Evolutionary conservation across 2,329 filamentous ascomycete species (phyloP).

Genomic region (Aspergillus sclerotialis): DNA sequence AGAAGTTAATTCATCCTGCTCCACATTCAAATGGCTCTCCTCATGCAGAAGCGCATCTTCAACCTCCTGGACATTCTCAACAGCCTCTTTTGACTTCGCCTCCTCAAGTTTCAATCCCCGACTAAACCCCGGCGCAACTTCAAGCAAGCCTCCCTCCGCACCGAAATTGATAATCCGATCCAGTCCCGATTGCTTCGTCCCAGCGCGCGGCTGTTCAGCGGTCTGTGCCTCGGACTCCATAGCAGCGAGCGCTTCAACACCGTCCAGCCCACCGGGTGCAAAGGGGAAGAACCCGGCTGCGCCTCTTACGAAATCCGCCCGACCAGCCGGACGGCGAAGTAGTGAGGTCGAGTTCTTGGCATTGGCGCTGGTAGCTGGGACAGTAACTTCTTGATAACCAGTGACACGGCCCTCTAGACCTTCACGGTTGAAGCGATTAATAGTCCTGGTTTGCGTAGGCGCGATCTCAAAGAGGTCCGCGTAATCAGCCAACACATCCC

Average conservation of each 20-base stretch:
- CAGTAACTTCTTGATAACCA: conserved; percentile 88
- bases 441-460: conserved; percentile 87
- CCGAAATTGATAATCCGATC: conserved; percentile 81
- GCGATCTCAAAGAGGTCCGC: conserved; percentile 80
- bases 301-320: conserved; percentile 86
- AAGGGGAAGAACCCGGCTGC: conserved; percentile 93
- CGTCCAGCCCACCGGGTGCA: conserved; percentile 80
- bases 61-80: conserved; percentile 62
- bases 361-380: conserved; percentile 80
- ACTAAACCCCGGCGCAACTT: conserved; percentile 72
- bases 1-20: conserved; percentile 37
- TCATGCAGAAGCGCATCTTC: conserved; percentile 53
- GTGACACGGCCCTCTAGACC: conserved; percentile 88
- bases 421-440: conserved; percentile 84
- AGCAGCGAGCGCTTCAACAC: conserved; percentile 76
- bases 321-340: conserved; percentile 73
- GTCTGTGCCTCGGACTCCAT: conserved; percentile 66
- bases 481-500: conserved; percentile 76
- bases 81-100: conserved; percentile 50
- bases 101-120: conserved; percentile 68
- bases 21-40: conserved; percentile 37
- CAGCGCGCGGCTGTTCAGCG: conserved; percentile 36
- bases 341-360: conserved; percentile 94
- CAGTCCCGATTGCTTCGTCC: conserved; percentile 47
- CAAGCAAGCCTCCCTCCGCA: conserved; percentile 67